These are phyloP conservation scores for Escallonia herrerae DNA, from an alignment of 129 eudicot species.

Conservation along the genomic window DNA sequence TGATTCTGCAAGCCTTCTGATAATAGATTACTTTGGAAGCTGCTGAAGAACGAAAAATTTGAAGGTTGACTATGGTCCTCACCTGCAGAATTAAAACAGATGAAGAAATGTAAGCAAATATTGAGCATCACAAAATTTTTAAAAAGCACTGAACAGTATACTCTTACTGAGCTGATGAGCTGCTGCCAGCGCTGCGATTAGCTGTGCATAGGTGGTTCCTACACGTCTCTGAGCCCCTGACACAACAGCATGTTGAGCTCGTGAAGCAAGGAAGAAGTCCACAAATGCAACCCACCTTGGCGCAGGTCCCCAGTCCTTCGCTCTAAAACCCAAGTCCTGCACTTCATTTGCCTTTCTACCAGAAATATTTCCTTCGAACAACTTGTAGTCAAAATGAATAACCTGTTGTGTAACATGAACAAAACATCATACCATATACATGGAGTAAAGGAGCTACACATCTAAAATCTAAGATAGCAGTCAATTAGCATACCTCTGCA, in stretches of 20 bases:
- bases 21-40: conserved; percentile 52
- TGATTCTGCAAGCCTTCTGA: conserved; percentile 43
- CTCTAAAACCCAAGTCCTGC: conserved; percentile 28
- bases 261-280: conserved; percentile 60
- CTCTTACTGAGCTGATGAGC: conserved; percentile 42
- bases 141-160: background rate
- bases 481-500: conserved; percentile 31
- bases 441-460: no score
- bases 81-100: conserved; percentile 17
- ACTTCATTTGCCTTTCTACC: conserved; percentile 7
- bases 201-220: conserved; percentile 64
- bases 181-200: conserved; percentile 52
- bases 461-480: no score
- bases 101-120: background rate
- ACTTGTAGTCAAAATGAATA: conserved; percentile 54
- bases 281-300: conserved; percentile 81
- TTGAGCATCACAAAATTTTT: background rate
- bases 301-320: conserved; percentile 72
- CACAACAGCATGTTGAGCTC: conserved; percentile 49
- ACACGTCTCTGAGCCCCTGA: conserved; percentile 63
- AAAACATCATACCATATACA: no score
- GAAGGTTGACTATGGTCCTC: conserved; percentile 22
- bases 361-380: conserved; percentile 42
- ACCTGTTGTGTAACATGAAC: conserved; percentile 27
- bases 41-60: conserved; percentile 47